These are phyloP conservation scores for Gymnopus androsaceus DNA, from an alignment of 1,284 basidiomycete species.

Conservation along the genomic window DNA sequence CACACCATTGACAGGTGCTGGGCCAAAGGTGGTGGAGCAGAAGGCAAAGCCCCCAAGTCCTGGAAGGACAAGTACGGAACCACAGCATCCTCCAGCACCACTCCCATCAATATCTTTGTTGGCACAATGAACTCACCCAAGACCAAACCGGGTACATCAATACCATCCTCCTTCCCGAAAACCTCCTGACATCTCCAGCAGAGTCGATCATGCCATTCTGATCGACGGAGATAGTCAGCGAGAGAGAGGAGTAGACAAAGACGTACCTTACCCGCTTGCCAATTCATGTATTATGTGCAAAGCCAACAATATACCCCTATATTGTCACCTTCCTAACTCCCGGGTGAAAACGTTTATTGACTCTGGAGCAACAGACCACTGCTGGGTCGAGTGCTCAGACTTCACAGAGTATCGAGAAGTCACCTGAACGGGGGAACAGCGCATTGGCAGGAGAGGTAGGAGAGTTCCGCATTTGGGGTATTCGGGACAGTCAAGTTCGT, in stretches of 20 bases:
- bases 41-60: too few species aligned
- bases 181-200: neutral
- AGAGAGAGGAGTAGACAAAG: neutral
- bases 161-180: neutral
- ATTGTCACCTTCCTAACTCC: neutral
- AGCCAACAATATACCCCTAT: neutral
- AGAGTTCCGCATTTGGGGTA: neutral
- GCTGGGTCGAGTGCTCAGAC: neutral
- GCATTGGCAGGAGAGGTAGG: neutral
- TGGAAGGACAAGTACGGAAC: too few species aligned
- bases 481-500: neutral
- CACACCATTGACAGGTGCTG: neutral
- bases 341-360: neutral
- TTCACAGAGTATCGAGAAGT: neutral
- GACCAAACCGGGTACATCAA: neutral
- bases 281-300: neutral
- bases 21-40: too few species aligned
- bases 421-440: neutral
- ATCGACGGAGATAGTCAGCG: too few species aligned
- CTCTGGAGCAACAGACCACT: neutral
- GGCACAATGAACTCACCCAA: too few species aligned
- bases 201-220: neutral
- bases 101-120: neutral
- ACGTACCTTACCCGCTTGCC: neutral
- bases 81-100: neutral